Percentiles rank a stretch among this genome's conserved stretches.
Conservation (phyloP, 2,329 filamentous ascomycete genomes). For the Colletotrichum simmondsii region DNA sequence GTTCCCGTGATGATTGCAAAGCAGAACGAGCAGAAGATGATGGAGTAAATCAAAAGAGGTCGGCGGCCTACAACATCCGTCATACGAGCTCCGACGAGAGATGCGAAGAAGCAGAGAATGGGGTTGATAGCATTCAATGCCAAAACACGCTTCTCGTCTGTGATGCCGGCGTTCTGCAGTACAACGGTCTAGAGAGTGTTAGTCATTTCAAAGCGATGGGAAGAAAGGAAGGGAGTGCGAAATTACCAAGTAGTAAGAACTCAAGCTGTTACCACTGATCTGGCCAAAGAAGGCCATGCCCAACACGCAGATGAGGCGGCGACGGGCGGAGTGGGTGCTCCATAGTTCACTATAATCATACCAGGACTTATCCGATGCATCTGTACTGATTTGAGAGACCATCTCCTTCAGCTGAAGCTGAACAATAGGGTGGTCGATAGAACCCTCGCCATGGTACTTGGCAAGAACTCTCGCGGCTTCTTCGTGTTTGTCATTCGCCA, state of each 20-base stretch:
- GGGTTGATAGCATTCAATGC: slow-evolving; percentile 65
- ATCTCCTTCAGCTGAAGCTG: slow-evolving; percentile 63
- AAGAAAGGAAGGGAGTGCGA: too few relatives aligned
- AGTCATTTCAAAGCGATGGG: too few relatives aligned
- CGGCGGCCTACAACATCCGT: slow-evolving; percentile 69
- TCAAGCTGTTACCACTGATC: slow-evolving; percentile 60
- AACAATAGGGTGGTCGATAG: slow-evolving; percentile 60
- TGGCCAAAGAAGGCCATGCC: slow-evolving; percentile 65
- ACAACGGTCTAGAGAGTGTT: slow-evolving; percentile 38
- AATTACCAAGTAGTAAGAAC: slow-evolving; percentile 53
- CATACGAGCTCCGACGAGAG: slow-evolving; percentile 64
- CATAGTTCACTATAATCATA: slow-evolving; percentile 66
- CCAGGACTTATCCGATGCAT: slow-evolving; percentile 65
- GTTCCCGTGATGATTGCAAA: slow-evolving; percentile 62
- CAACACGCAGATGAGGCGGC: slow-evolving; percentile 61
- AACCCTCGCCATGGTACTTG: slow-evolving; percentile 63
- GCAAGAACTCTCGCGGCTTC: slow-evolving; percentile 55
- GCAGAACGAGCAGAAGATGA: slow-evolving; percentile 56
- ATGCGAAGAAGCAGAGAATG: slow-evolving; percentile 60
- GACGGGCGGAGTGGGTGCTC: slow-evolving; percentile 58
- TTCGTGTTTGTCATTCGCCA: slow-evolving; percentile 52
- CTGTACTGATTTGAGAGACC: slow-evolving; percentile 55
- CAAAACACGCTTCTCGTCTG: slow-evolving; percentile 55
- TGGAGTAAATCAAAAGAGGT: slow-evolving; percentile 60
- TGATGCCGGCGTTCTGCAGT: slow-evolving; percentile 63